Evolutionary conservation across 768 basidiomycete species (phyloP), one percentile per base, ranked within the genome.

Genomic region (Filobasidium wieringae): DNA sequence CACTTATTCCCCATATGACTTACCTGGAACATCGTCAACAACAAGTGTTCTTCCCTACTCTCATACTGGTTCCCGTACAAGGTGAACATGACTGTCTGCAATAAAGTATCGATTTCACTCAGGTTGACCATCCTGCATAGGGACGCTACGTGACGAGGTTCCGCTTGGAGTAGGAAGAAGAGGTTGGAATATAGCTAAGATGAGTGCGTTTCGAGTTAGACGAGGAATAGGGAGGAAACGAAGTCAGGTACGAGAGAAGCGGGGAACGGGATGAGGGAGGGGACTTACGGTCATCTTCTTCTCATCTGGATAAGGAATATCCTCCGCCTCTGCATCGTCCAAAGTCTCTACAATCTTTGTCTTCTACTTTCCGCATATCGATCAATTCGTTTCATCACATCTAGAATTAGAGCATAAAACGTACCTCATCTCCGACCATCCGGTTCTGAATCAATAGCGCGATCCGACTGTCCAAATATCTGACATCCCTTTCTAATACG

Each of bases 51-150:
- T 77, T 99, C 95, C 66, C 93, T 80, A 71, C 87, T 88, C 77
- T 96, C 91, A 77, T 97, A 93, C 78, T 97, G 93, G 78, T 99
- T 93, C 62, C 95, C 95, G 72, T 97, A 99, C 29, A 99, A 82
- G 17, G 95, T 97, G 77, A 99, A 99, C 95, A 99, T 99, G 75
- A 99, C 95, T 2, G 95, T 99, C 74, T 99, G 95, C 27, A 99
- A 83, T 59, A 99, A 85, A 45, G 95, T 97, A 75, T 99, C 95
- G 69, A 99, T 97, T 78, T 99, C 95, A 47, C 87, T 83, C 36
- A 99, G 77, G 63, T 86, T 89, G 75, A 99, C 95, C 59, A 99
- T 86, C 17, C 95, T 86, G 68, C 95, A 97, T 24, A 99, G 82
- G 51, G 88, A 84, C 34, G 95, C 95, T 65, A 97, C 86, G 75